These are phyloP conservation scores for Amorphotheca resinae DNA, from an alignment of 495 filamentous ascomycete genomes.

Conservation along the genomic window DNA sequence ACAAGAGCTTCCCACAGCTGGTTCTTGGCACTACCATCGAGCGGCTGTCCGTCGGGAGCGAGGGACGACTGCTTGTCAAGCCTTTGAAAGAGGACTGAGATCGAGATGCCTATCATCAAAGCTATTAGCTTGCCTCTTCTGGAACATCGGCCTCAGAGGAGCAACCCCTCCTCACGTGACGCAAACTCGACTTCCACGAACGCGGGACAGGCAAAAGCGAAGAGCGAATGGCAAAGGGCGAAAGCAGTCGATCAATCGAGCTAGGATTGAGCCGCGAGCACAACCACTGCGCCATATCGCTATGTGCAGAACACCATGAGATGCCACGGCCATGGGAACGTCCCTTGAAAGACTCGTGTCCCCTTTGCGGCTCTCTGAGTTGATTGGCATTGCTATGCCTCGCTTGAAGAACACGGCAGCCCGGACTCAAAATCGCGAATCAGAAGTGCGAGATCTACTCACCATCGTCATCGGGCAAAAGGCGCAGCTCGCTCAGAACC, in stretches of 20 bases:
- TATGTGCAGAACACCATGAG: too few species aligned
- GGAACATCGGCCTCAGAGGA: background rate
- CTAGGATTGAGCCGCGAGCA: too few species aligned
- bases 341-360: too few species aligned
- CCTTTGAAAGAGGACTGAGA: constrained; percentile 2
- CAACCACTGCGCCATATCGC: too few species aligned
- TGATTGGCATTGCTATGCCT: too few species aligned
- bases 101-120: constrained; percentile 6
- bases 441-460: constrained; percentile 4
- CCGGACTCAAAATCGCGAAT: too few species aligned
- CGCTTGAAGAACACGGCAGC: too few species aligned
- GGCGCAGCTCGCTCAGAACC: constrained; percentile 61
- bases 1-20: constrained; percentile 3
- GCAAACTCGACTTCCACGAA: background rate
- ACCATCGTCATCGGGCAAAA: too few species aligned
- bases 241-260: too few species aligned
- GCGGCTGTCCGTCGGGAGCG: background rate
- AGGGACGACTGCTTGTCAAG: background rate
- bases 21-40: background rate
- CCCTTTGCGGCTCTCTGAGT: too few species aligned
- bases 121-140: background rate
- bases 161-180: background rate
- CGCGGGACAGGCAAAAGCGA: background rate
- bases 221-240: too few species aligned
- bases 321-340: too few species aligned